Percentiles rank a stretch among this genome's conserved stretches.
phyloP scores from a whole-genome alignment of 805 yeast species.

The Candida tallmaniae region DNA sequence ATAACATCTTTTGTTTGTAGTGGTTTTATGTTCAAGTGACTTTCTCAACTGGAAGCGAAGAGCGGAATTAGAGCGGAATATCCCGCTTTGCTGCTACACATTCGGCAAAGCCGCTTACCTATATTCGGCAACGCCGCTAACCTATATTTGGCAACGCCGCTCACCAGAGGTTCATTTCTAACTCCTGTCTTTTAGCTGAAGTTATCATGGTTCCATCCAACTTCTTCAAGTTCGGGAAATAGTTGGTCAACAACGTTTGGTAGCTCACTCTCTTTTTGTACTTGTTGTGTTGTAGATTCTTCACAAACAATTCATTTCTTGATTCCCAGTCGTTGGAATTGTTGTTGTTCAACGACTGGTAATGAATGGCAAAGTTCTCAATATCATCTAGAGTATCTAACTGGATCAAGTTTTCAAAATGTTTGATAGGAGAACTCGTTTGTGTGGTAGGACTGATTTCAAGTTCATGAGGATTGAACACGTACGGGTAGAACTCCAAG shows the following conservation, averaged over 20 bases:
- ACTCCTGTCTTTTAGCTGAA: constrained; percentile 11
- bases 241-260: constrained; percentile 31
- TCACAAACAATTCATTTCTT: constrained; percentile 30
- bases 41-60: no score
- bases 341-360: constrained; percentile 33
- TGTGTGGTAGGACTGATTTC: constrained; percentile 12
- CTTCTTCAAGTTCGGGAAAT: constrained; percentile 26
- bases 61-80: constrained; percentile 6
- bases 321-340: constrained; percentile 31
- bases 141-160: no score
- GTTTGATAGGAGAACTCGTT: constrained; percentile 1
- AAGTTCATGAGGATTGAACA: constrained; percentile 44
- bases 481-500: constrained; percentile 46
- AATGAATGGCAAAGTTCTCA: constrained; percentile 47
- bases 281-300: constrained; percentile 18
- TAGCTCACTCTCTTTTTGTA: constrained; percentile 23
- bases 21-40: neutral
- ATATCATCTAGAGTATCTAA: constrained; percentile 48
- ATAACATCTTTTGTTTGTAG: constrained; percentile 21
- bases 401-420: constrained; percentile 30
- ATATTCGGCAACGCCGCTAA: no score
- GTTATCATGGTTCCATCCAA: constrained; percentile 31
- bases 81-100: no score
- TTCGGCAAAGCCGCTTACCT: no score
- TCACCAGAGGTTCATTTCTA: constrained; percentile 4